Evolutionary conservation across 192 early-diverging fungal species (phyloP), one percentile per base, ranked within the genome.

Genomic region (Pilaira anomala): DNA sequence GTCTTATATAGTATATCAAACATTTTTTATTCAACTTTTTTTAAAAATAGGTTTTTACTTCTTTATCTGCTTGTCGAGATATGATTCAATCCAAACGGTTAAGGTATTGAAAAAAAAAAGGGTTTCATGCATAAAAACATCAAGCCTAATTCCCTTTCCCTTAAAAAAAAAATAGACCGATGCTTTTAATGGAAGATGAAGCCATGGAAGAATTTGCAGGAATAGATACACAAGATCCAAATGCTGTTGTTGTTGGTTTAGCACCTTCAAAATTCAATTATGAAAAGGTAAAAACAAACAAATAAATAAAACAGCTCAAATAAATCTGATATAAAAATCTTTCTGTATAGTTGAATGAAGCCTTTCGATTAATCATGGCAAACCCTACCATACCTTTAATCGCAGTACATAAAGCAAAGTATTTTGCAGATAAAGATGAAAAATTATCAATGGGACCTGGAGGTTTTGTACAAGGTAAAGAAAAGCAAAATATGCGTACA

Each of bases 161-260:
- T n/a, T 42, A 36, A 48, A 13, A 39, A 41, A 3, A 12, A 12
- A 49, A 44, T 73, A 88, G 80, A 60, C 94, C 94, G 5, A 56
- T 95, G 33, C 71, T 96, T 18, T 79, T 96, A 30, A 74, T 96
- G 24, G 90, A 90, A 54, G 77, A 81, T 39, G 84, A 76, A 1
- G 92, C 93, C 6, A 66, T 82, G 33, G 77, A 76, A 22, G 89
- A 93, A 65, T 96, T 96, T 73, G 63, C 68, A 22, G 88, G 79
- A 6, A 67, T 87, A 21, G 71, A 73, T 9, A 75, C 68, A 13
- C 53, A 61, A 16, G 67, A 80, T 40, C 89, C 89, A 7, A 77
- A 92, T 63, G 83, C 90, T 0, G 94, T 96, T 9, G 90, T 96
- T 8, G 69, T 95, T 13, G 94, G 94, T 0, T 73, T 96, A 29